Base-by-base conservation (phyloP, 495 filamentous ascomycete species). In the Daldinia childiae region DNA sequence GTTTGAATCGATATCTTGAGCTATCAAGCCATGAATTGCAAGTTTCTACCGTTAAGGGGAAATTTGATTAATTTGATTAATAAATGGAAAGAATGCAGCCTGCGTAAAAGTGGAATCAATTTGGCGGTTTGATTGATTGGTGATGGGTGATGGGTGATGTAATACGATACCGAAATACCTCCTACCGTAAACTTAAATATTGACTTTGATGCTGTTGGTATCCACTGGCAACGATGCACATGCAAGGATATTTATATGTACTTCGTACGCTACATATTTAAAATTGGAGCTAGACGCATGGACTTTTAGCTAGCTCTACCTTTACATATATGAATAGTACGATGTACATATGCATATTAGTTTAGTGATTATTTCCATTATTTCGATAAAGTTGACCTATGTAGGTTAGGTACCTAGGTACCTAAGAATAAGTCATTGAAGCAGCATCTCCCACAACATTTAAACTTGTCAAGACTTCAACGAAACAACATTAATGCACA, bases 201-300 rank as follows among this genome's bases (percentile, higher is more conserved):
- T 73, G 61, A 73, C 65, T 64, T 68, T 61, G 38, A 54, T 41
- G 41, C 27, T 15, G 57, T 60, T 65, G 65, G 65, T 69, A 65
- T 73, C 69, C 69, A 68, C 58, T 65, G 17, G 69, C 64, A 68
- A 68, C 64, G 39, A 54, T 64, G 54, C 60, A 57, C n/a, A 6
- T 36, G 27, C 60, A 57, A 57, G 56, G 62, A 45, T 58, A 26
- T n/a, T 51, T 48, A 9, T 24, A 19, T n/a, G n/a, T 3, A 30
- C 6, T 30, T 7, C 0, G 6, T 30, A 29, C 6, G n/a, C 3
- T 29, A 30, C 29, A 0, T 30, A 30, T 4, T 24, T 24, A 48
- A 48, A 48, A 48, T 9, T 48, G 19, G 43, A 45, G 5, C 12
- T 51, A 66, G 17, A 14, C 34, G 30, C 21, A 32, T 57, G 30